Conservation (phyloP, 768 basidiomycete genomes). For the Pleurotus djamor region DNA sequence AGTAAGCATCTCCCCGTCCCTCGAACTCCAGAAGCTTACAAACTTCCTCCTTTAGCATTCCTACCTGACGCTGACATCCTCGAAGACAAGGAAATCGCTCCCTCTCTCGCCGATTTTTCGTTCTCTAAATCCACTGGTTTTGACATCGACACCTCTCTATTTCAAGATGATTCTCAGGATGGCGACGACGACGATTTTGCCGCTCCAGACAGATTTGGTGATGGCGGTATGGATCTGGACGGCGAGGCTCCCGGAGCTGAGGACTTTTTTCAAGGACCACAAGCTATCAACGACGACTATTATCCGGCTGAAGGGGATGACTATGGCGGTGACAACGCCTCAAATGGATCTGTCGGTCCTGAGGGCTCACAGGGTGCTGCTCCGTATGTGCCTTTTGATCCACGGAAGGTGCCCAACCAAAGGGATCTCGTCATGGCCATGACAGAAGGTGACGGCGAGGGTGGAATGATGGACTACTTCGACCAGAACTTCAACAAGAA, state of each 20-base stretch:
- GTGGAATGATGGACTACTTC: slow-evolving; percentile 82
- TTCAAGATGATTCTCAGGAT: slow-evolving; percentile 48
- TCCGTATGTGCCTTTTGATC: slow-evolving; percentile 82
- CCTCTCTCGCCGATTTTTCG: slow-evolving; percentile 77
- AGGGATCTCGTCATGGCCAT: slow-evolving; percentile 86
- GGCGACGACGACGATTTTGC: slow-evolving; percentile 34
- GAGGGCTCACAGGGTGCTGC: slow-evolving; percentile 30
- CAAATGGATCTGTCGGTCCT: slow-evolving; percentile 43
- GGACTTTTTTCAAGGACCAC: slow-evolving; percentile 32
- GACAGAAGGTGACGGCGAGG: slow-evolving; percentile 57
- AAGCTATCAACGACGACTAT: slow-evolving; percentile 41
- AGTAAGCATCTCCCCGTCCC: slow-evolving; percentile 34
- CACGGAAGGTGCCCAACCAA: slow-evolving; percentile 70
- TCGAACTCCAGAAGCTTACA: neutral
- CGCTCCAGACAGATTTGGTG: slow-evolving; percentile 31
- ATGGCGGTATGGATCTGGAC: slow-evolving; percentile 34
- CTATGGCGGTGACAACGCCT: slow-evolving; percentile 29
- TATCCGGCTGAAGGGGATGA: slow-evolving; percentile 27
- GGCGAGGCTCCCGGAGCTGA: slow-evolving; percentile 41
- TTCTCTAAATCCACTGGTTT: slow-evolving; percentile 69
- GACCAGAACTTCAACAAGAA: slow-evolving; percentile 86
- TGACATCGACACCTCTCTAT: slow-evolving; percentile 56
- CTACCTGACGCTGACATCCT: slow-evolving; percentile 66
- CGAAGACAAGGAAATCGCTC: slow-evolving; percentile 72
- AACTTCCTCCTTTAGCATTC: slow-evolving; percentile 41